Evolutionary conservation across 306 rosid species (phyloP), one percentile per base, ranked within the genome.

Genomic region (Quercus rubra): DNA sequence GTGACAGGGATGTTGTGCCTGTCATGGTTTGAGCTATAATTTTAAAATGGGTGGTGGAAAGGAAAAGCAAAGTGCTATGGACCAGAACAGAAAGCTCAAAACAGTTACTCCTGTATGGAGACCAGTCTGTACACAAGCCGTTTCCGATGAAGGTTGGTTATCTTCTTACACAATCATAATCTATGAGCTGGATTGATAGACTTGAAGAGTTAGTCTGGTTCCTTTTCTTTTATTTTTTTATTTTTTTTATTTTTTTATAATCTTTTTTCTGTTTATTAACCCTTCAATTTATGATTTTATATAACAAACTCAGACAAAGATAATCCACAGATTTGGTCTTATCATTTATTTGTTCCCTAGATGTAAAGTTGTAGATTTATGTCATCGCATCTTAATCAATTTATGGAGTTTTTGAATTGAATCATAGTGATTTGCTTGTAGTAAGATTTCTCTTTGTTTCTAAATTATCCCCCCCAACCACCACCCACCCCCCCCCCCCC

Each of bases 121-220:
- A 91, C 93, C 97, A 30, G 80, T 92, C 66, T 55, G 51, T 70
- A 87, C 90, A 18, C 84, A 74, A 31, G 89, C 89, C 72, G 75
- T 77, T 83, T 83, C 91, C 67, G 70, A 55, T 73, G 83, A 90
- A 81, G 99, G 97, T 91, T 77, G 43, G 87, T 81, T 55, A 46
- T 58, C 69, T 72, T 73, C 63, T 1, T 75, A 58, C 6, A 21
- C 3, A 21, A 21, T 71, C 49, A 46, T 21, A 49, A 43, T 63
- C 41, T 20, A 31, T 49, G 58, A 28, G 54, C 64, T 71, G 71
- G 21, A 68, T 14, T 56, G 75, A 59, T 31, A 19, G 79, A 56
- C 31, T 7, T 35, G 33, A 73, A 52, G 55, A 71, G 21, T 69
- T 66, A 27, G 15, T 23, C 0, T 56, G 59, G 28, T 43, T 46